Conservation (phyloP, 148 eudicot genomes). For the Arbutus unedo region DNA sequence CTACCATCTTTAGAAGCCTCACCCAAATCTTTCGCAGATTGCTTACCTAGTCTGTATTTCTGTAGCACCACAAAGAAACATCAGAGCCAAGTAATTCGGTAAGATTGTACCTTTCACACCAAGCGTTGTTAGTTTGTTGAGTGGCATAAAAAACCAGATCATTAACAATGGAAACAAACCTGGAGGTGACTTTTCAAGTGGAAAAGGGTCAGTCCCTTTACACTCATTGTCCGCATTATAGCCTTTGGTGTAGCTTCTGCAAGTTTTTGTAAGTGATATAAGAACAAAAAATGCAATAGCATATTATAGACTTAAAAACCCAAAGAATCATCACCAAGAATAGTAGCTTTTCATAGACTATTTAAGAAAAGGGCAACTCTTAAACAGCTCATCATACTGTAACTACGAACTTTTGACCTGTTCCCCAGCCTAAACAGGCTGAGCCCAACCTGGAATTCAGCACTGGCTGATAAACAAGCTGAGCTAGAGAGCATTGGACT, state of each 20-base stretch:
- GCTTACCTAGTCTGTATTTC: conserved; percentile 90
- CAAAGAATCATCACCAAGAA: not conserved
- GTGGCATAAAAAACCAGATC: conserved; percentile 4
- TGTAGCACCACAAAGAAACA: conserved; percentile 38
- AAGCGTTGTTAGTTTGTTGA: not conserved
- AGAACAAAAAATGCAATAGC: conserved; percentile 10
- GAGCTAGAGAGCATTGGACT: conserved; percentile 5
- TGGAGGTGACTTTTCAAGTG: conserved; percentile 85
- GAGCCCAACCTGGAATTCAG: not conserved
- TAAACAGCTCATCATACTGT: not conserved
- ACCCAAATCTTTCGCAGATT: conserved; percentile 73
- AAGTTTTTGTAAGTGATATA: conserved; percentile 17
- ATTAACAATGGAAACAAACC: conserved; percentile 29
- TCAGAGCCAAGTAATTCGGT: conserved; percentile 7
- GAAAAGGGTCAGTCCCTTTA: conserved; percentile 80
- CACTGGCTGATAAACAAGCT: not conserved
- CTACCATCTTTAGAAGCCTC: conserved; percentile 76
- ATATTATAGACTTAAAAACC: not conserved
- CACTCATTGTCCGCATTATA: conserved; percentile 80
- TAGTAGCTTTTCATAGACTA: not conserved
- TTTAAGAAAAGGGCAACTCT: not conserved
- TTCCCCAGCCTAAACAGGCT: not conserved
- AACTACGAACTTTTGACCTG: not conserved
- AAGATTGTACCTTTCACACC: not conserved
- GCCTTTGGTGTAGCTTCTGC: conserved; percentile 87